phyloP scores from a whole-genome alignment of 2,329 filamentous ascomycete species.

The Teratosphaeria gauchensis region DNA sequence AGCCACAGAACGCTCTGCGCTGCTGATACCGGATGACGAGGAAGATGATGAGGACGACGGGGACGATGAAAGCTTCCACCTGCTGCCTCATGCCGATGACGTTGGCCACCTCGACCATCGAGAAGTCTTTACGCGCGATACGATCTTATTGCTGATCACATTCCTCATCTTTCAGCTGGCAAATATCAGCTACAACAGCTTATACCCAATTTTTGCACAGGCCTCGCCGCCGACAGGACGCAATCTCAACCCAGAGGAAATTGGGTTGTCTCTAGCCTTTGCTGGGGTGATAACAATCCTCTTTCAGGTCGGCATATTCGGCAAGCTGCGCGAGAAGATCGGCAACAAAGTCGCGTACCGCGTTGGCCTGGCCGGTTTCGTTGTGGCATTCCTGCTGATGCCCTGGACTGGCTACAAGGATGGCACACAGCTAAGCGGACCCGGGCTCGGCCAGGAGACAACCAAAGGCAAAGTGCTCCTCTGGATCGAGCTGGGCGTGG shows the following conservation, averaged over 20 bases:
- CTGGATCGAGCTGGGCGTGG: slow-evolving; percentile 68
- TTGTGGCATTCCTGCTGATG: slow-evolving; percentile 74
- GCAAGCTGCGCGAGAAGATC: slow-evolving; percentile 63
- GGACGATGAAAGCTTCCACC: slow-evolving; percentile 31
- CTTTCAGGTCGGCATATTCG: slow-evolving; percentile 82
- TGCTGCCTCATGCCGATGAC: slow-evolving; percentile 22
- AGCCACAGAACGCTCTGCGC: slow-evolving; percentile 7
- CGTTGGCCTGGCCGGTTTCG: slow-evolving; percentile 66
- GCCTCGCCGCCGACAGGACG: slow-evolving; percentile 67
- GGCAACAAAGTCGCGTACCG: slow-evolving; percentile 84
- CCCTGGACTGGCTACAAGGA: slow-evolving; percentile 78
- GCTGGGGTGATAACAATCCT: slow-evolving; percentile 77
- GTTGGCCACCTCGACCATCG: slow-evolving; percentile 42
- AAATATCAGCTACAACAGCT: slow-evolving; percentile 89
- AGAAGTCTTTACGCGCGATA: slow-evolving; percentile 67
- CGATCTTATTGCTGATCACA: slow-evolving; percentile 67
- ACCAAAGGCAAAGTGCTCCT: slow-evolving; percentile 56
- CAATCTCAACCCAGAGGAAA: slow-evolving; percentile 63
- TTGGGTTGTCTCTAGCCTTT: slow-evolving; percentile 76
- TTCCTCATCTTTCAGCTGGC: slow-evolving; percentile 90
- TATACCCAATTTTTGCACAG: slow-evolving; percentile 89
- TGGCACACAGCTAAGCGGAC: slow-evolving; percentile 28
- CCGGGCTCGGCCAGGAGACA: slow-evolving; percentile 38
- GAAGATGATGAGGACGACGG: slow-evolving; percentile 16
- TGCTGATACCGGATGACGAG: slow-evolving; percentile 6